A percentile compares a stretch with the other conserved stretches of the same genome.
These are phyloP conservation scores for Talaromyces sp. DNA, from an alignment of 2,329 filamentous ascomycete species.

Conservation along the genomic window DNA sequence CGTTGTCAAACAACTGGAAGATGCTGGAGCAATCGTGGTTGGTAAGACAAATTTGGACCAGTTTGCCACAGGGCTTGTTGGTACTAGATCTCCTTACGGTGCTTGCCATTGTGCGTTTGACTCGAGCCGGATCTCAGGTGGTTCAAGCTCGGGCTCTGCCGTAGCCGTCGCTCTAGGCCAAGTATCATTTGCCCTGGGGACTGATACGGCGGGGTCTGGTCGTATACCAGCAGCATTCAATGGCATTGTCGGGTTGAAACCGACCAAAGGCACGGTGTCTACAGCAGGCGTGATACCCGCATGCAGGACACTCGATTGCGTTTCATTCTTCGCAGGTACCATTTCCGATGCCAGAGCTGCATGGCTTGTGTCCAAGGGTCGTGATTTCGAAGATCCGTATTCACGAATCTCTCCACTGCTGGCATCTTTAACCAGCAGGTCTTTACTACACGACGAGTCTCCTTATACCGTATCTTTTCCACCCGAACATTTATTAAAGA, in stretches of 20 bases:
- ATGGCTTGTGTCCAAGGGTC: conserved; percentile 41
- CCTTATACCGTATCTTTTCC: conserved; percentile 7
- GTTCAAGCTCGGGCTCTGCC: conserved; percentile 53
- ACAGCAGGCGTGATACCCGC: conserved; percentile 32
- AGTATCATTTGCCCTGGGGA: conserved; percentile 48
- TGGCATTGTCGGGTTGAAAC: conserved; percentile 22
- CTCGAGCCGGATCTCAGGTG: conserved; percentile 49
- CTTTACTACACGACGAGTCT: conserved; percentile 4
- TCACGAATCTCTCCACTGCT: conserved; percentile 22
- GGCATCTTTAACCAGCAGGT: conserved; percentile 1
- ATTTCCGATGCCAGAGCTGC: conserved; percentile 43
- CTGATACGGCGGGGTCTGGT: conserved; percentile 23
- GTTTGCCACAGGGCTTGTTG: conserved; percentile 57
- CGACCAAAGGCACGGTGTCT: conserved; percentile 20
- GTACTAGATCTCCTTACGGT: conserved; percentile 55
- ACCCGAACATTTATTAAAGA: background rate
- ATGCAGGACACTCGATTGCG: conserved; percentile 54
- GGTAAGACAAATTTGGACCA: conserved; percentile 59
- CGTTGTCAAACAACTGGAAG: conserved; percentile 44
- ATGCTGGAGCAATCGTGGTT: conserved; percentile 51
- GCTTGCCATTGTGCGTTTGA: conserved; percentile 50
- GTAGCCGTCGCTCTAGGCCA: conserved; percentile 48
- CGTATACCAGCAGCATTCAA: conserved; percentile 23
- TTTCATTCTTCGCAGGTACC: conserved; percentile 49
- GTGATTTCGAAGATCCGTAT: conserved; percentile 49